Evolutionary conservation across 2,329 filamentous ascomycete genomes (phyloP), one percentile per base, ranked within the genome.

Genomic region (Fusarium fracticaudum): DNA sequence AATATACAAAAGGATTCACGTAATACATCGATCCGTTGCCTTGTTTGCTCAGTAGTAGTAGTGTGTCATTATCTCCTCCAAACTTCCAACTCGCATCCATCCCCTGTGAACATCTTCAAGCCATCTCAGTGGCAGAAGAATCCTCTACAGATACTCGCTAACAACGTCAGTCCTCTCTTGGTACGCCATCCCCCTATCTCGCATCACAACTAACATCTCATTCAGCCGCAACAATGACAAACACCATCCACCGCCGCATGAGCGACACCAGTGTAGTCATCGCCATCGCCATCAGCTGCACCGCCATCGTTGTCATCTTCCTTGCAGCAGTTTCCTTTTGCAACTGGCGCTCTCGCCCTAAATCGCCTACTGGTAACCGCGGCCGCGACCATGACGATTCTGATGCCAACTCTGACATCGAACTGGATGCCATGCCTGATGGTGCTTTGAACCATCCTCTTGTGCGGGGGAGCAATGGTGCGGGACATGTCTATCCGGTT

Each of bases 141-240:
- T n/a, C 24, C 4, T n/a, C n/a, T 38, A 8, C 7, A 29, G 9
- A 17, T 3, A 20, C 24, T 18, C 31, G 5, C 11, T 24, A 15
- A 18, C 37, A 38, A 11, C 15, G 5, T 7, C 26, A 35, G n/a
- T 15, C 35, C n/a, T 24, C n/a, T n/a, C 26, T 54, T 5, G 41
- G 67, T 66, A 66, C 13, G 22, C 6, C 17, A 26, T 18, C 13
- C 18, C 37, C 38, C 41, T 24, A 37, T 38, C 12, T 24, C 31
- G 26, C 35, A 54, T 37, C 24, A 33, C 47, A 38, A 48, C 66
- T 70, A 65, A 70, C 66, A 40, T 13, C 8, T 8, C 20, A 71
- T 43, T 15, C 60, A 55, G 22, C 45, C 18, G 10, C 41, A 33
- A 35, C 18, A 26, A 63, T 70, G 67, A 6, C 31, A 10, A 26